These are phyloP conservation scores for Stachybotrys chlorohalonatus DNA, from an alignment of 2,329 filamentous ascomycete genomes.

Conservation along the genomic window DNA sequence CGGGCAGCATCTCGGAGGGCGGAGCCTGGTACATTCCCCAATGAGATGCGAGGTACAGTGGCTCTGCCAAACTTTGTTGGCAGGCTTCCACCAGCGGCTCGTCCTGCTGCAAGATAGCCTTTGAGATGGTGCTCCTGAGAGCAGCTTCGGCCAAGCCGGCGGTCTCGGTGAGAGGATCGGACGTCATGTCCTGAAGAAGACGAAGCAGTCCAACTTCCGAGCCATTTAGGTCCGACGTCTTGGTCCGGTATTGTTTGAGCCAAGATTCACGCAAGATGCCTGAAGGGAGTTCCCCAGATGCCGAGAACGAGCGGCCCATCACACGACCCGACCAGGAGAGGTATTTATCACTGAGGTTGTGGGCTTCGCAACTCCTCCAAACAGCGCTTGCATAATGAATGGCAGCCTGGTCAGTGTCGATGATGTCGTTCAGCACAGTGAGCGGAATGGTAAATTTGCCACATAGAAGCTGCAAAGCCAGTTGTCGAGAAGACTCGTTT, in stretches of 20 bases:
- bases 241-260: conserved; percentile 39
- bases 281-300: conserved; percentile 58
- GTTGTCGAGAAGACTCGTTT: conserved; percentile 57
- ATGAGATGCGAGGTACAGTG: conserved; percentile 43
- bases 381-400: conserved; percentile 54
- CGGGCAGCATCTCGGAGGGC: conserved; percentile 34
- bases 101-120: conserved; percentile 37
- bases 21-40: conserved; percentile 49
- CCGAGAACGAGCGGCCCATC: conserved; percentile 73
- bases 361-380: conserved; percentile 66
- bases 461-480: conserved; percentile 67
- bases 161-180: conserved; percentile 43
- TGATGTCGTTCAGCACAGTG: conserved; percentile 47
- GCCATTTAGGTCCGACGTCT: conserved; percentile 35
- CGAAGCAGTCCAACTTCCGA: conserved; percentile 57
- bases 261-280: conserved; percentile 53
- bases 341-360: conserved; percentile 57
- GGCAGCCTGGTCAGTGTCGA: conserved; percentile 59
- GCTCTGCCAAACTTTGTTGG: conserved; percentile 40
- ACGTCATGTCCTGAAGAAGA: conserved; percentile 52
- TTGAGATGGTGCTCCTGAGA: conserved; percentile 46
- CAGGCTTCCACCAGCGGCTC: conserved; percentile 40
- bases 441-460: conserved; percentile 56
- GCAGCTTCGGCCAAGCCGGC: conserved; percentile 54
- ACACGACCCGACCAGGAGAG: conserved; percentile 78